Base-by-base conservation (phyloP, 257 asterid genomes). In the Capsicum pubescens region DNA sequence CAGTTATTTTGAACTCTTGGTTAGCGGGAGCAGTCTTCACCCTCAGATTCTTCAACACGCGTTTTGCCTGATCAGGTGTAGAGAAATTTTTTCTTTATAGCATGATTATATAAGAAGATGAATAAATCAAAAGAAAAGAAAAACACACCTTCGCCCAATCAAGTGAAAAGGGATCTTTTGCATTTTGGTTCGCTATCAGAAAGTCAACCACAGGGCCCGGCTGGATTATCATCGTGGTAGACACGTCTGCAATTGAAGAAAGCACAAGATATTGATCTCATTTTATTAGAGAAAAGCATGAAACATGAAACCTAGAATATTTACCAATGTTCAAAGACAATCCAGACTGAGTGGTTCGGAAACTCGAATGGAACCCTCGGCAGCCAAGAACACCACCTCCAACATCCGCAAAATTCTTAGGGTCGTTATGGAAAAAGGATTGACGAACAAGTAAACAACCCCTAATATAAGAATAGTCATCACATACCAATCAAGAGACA, bases 331-430 rank as follows among this genome's bases (percentile, higher is more conserved):
- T 94, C 84, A 96, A 83, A 17, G 99, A 93, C 81, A 96, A 79
- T 83, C 99, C 98, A 70, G 94, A 92, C 86, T 93, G 99, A 10
- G 97, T 85, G 55, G 99, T 88, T 70, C 98, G 87, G 85, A 96
- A 96, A 88, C 99, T 96, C 0, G 97, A 90, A 85, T 95, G 98
- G 84, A 95, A 94, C 26, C 99, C 99, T 50, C 97, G 92, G 84
- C 98, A 93, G 26, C 98, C 98, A 19, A 91, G 94, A 84, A 94
- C 93, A 39, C 99, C 99, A 6, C 98, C 98, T 19, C 98, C 98
- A 74, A 96, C 96, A 26, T 96, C 97, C 82, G 89, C 83, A 86
- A 94, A 96, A 81, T 88, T 92, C 84, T 61, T 91, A 0, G 95
- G 90, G 61, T 95, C 95, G 76, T 95, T 92, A 32, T 95, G 95